These are phyloP conservation scores for Nelumbo lutea DNA, from an alignment of 164 flowering plant species.

Conservation along the genomic window DNA sequence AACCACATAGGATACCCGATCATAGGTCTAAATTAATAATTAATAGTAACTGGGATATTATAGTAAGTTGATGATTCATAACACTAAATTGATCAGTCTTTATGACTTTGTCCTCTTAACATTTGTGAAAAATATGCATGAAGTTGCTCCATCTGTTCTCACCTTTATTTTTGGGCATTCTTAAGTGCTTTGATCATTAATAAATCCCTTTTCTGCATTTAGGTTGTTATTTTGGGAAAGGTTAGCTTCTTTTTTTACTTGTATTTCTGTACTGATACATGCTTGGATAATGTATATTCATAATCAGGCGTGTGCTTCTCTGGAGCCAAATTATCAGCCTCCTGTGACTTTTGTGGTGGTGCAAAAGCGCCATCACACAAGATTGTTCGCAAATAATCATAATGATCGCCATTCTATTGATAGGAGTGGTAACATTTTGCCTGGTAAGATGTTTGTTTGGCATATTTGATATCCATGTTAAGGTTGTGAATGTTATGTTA, in stretches of 20 bases:
- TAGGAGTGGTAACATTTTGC: slow-evolving; percentile 56
- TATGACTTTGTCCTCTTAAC: too few species aligned
- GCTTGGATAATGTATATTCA: too few species aligned
- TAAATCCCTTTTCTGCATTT: background rate
- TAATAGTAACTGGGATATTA: too few species aligned
- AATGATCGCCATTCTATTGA: slow-evolving; percentile 32
- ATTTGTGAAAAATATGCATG: too few species aligned
- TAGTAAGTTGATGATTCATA: too few species aligned
- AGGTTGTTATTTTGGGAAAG: background rate
- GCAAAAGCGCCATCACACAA: slow-evolving; percentile 63
- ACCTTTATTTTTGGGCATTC: too few species aligned
- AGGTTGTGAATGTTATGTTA: too few species aligned
- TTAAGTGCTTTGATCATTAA: too few species aligned
- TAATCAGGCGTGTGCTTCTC: slow-evolving; percentile 51
- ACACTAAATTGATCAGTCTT: too few species aligned
- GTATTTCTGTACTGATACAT: background rate
- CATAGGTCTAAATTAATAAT: too few species aligned
- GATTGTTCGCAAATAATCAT: slow-evolving; percentile 49
- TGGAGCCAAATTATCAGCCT: slow-evolving; percentile 53
- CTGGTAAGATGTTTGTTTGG: slow-evolving; percentile 25
- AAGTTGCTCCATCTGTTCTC: too few species aligned
- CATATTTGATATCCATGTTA: background rate
- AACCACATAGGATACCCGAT: too few species aligned
- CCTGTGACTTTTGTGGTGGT: slow-evolving; percentile 64
- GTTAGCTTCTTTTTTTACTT: background rate